Percentiles rank a stretch among this genome's conserved stretches.
Evolutionary conservation across 768 basidiomycete genomes (phyloP).

Genomic region (Psilocybe cyanescens): DNA sequence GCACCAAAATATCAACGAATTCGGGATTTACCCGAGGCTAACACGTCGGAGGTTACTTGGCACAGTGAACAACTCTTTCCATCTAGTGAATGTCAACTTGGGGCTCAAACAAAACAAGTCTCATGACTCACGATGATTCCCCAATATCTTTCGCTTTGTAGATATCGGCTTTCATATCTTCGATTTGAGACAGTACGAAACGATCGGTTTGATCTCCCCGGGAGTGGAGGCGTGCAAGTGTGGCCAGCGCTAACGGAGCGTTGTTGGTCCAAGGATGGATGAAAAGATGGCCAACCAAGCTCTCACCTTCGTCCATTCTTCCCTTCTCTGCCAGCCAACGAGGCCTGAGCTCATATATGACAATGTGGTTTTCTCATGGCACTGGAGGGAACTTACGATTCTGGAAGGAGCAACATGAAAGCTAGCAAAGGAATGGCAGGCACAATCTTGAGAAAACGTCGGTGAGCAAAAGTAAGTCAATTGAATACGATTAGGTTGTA

Average conservation of each 20-base stretch:
- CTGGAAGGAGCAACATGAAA: slow-evolving; percentile 55
- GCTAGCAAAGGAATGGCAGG: slow-evolving; percentile 52
- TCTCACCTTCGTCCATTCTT: slow-evolving; percentile 45
- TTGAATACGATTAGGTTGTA: slow-evolving; percentile 3
- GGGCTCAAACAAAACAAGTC: neutral
- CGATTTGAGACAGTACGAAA: slow-evolving; percentile 51
- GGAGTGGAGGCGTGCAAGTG: slow-evolving; percentile 57
- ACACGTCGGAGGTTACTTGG: slow-evolving; percentile 51
- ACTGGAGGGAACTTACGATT: slow-evolving; percentile 39
- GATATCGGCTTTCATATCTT: slow-evolving; percentile 45
- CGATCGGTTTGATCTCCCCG: slow-evolving; percentile 48
- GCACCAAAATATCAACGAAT: too few species aligned
- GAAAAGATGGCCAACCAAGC: neutral
- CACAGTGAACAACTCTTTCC: slow-evolving; percentile 42
- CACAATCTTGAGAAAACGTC: slow-evolving; percentile 30
- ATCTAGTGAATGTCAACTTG: slow-evolving; percentile 22
- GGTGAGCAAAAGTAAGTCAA: neutral
- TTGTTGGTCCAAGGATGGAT: neutral
- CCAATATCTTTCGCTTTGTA: slow-evolving; percentile 37
- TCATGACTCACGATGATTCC: slow-evolving; percentile 36
- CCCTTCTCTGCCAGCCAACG: slow-evolving; percentile 60
- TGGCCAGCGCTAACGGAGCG: slow-evolving; percentile 29
- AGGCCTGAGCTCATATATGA: slow-evolving; percentile 28
- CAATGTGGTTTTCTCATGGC: neutral
- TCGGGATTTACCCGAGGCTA: slow-evolving; percentile 36